phyloP scores from a whole-genome alignment of 352 stramenopile species.

The Globisporangium megalacanthum region DNA sequence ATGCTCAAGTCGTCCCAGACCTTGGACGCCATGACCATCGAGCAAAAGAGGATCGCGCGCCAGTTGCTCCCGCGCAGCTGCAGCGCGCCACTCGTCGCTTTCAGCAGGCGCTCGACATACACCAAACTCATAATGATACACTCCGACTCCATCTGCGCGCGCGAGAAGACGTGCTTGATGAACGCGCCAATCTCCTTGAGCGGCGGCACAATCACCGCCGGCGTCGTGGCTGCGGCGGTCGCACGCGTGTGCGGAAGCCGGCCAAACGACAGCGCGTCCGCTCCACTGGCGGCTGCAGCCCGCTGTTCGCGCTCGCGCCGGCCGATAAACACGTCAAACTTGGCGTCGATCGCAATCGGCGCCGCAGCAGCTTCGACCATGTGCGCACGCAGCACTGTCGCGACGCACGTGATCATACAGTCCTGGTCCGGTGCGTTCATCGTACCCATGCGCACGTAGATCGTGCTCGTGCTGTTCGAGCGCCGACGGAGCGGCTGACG shows the following conservation, averaged over 20 bases:
- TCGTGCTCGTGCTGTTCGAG: constrained; percentile 94
- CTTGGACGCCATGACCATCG: constrained; percentile 96
- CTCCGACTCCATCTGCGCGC: constrained; percentile 92
- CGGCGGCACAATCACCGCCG: constrained; percentile 60
- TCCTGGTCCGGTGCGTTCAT: constrained; percentile 96
- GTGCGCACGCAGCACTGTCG: constrained; percentile 93
- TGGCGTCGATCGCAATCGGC: constrained; percentile 39
- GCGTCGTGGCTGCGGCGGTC: background rate
- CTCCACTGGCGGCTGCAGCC: constrained; percentile 6
- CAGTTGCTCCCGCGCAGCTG: constrained; percentile 88
- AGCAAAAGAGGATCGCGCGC: constrained; percentile 93
- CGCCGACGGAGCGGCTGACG: constrained; percentile 68
- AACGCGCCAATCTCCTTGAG: constrained; percentile 90
- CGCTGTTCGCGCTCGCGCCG: constrained; percentile 27
- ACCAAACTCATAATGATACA: constrained; percentile 98
- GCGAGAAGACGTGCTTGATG: constrained; percentile 91
- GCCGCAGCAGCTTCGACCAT: constrained; percentile 85
- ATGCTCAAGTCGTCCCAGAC: constrained; percentile 98
- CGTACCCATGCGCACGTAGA: constrained; percentile 90
- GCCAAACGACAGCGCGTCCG: background rate
- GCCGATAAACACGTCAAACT: constrained; percentile 74
- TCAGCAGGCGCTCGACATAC: constrained; percentile 96
- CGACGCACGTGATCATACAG: constrained; percentile 94
- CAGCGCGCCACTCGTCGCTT: constrained; percentile 75
- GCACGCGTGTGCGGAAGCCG: background rate